Percentiles rank a stretch among this genome's conserved stretches.
These are phyloP conservation scores for Pisolithus marmoratus DNA, from an alignment of 768 basidiomycete species.

Conservation along the genomic window DNA sequence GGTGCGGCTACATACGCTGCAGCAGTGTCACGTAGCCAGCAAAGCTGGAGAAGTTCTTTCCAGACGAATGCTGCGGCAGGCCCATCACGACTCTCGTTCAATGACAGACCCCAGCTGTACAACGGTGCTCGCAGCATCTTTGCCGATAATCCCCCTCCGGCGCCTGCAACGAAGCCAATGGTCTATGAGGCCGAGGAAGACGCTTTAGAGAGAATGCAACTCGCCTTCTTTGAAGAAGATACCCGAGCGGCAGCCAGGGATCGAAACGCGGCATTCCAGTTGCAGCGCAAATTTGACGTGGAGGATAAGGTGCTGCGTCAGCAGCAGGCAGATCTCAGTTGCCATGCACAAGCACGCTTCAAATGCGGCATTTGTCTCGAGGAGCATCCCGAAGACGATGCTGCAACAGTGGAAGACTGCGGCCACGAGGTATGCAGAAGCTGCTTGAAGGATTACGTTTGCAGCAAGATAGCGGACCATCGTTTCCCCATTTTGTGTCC, in stretches of 20 bases:
- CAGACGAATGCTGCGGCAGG: slow-evolving; percentile 17
- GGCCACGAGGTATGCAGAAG: slow-evolving; percentile 48
- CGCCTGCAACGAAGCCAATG: slow-evolving; percentile 8
- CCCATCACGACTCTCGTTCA: slow-evolving; percentile 8
- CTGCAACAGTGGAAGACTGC: slow-evolving; percentile 41
- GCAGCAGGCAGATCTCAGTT: slow-evolving; percentile 29
- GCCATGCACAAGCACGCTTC: slow-evolving; percentile 32
- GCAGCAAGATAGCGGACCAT: slow-evolving; percentile 43
- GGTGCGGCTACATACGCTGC: not conserved
- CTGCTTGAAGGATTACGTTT: slow-evolving; percentile 42
- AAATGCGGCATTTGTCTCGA: slow-evolving; percentile 57
- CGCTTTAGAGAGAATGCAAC: slow-evolving; percentile 12
- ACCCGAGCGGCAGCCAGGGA: slow-evolving; percentile 5
- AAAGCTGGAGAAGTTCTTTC: not conserved
- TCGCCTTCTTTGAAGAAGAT: slow-evolving; percentile 4
- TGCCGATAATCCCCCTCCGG: slow-evolving; percentile 21
- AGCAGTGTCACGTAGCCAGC: not conserved
- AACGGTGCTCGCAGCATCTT: slow-evolving; percentile 15
- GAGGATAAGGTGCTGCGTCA: slow-evolving; percentile 35
- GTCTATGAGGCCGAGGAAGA: slow-evolving; percentile 13
- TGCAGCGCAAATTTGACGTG: slow-evolving; percentile 35
- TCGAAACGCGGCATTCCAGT: slow-evolving; percentile 18
- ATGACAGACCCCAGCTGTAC: not conserved
- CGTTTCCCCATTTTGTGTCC: slow-evolving; percentile 62
- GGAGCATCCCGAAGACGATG: slow-evolving; percentile 34